Evolutionary conservation across 441 rosid species (phyloP).

Genomic region (Erodium moschatum): DNA sequence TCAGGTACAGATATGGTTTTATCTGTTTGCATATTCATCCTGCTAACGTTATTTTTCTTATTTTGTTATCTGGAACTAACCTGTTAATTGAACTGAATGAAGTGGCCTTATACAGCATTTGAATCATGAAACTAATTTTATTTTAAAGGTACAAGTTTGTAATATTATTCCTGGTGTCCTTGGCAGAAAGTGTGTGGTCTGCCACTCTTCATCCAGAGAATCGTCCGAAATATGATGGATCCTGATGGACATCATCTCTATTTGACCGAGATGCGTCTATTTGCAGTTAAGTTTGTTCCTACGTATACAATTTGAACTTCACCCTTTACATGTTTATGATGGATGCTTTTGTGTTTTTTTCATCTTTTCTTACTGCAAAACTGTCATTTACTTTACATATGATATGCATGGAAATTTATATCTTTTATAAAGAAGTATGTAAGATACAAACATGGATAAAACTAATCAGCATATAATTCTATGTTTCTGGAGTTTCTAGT

Average conservation of each 20-base stretch:
- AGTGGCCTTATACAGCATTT: neutral
- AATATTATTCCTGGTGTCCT: neutral
- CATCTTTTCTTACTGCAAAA: neutral
- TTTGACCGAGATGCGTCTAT: conserved; percentile 52
- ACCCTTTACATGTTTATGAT: neutral
- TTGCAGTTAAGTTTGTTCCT: conserved; percentile 50
- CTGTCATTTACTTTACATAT: neutral
- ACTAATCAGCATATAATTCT: neutral
- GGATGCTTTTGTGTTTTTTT: neutral
- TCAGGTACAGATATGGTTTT: conserved; percentile 35
- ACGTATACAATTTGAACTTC: neutral
- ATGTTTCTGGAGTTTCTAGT: neutral
- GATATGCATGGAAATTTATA: conserved; percentile 10
- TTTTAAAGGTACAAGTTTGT: too few species aligned
- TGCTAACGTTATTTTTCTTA: neutral
- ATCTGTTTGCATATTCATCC: neutral
- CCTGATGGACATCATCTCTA: conserved; percentile 48
- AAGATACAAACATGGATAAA: neutral
- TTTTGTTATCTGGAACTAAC: neutral
- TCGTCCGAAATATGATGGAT: conserved; percentile 55
- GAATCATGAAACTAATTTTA: too few species aligned
- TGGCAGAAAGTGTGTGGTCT: conserved; percentile 51
- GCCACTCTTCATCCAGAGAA: conserved; percentile 57
- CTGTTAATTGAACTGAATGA: neutral
- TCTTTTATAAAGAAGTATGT: neutral